Conservation (phyloP, 2,329 filamentous ascomycete species). For the Sporothrix inflata region DNA sequence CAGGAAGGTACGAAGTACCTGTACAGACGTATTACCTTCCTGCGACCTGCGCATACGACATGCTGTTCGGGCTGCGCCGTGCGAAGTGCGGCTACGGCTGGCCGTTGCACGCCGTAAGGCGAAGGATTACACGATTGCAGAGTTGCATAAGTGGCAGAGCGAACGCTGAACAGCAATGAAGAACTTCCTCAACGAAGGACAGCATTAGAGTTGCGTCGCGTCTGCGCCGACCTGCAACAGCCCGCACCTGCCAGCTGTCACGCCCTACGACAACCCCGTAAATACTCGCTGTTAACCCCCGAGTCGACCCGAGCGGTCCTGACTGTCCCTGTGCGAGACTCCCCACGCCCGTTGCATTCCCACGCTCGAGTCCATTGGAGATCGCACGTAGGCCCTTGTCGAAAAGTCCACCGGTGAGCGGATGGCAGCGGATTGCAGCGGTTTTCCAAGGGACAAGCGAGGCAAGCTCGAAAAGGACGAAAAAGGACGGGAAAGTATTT, state of each 20-base stretch:
- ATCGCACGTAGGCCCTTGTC: not conserved
- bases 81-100: not conserved
- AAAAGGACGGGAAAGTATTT: not conserved
- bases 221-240: constrained; percentile 8
- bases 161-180: no score
- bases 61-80: not conserved
- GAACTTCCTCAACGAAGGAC: no score
- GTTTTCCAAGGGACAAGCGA: not conserved
- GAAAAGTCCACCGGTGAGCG: not conserved
- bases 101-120: not conserved
- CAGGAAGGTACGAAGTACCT: not conserved
- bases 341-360: not conserved
- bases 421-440: constrained; percentile 9
- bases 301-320: not conserved
- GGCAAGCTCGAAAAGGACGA: not conserved
- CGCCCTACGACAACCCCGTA: constrained; percentile 3
- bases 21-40: not conserved
- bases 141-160: no score
- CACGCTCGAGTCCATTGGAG: not conserved
- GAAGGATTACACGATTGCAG: constrained; percentile 1
- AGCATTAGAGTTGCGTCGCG: no score
- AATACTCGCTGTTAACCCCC: not conserved
- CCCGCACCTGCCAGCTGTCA: constrained; percentile 16
- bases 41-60: not conserved
- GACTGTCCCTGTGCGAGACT: no score